phyloP scores from a whole-genome alignment of 345 rosid species.

The Camelina sativa region DNA sequence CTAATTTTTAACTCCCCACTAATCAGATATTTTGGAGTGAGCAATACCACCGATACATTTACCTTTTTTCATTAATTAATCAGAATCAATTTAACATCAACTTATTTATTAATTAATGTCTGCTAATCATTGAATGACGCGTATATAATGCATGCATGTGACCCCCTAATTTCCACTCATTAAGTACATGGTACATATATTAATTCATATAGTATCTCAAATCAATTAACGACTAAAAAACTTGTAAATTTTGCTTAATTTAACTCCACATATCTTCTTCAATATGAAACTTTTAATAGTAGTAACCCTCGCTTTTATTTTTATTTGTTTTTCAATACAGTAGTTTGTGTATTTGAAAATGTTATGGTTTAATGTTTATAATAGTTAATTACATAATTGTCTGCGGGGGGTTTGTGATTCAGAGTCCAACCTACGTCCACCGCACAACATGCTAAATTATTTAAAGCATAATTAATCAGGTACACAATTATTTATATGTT shows the following conservation, averaged over 20 bases:
- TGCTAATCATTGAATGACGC: slow-evolving; percentile 27
- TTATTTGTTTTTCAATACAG: background rate
- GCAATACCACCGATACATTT: background rate
- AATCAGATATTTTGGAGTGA: slow-evolving; percentile 5
- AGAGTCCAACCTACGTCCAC: slow-evolving; percentile 28
- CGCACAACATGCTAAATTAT: slow-evolving; percentile 36
- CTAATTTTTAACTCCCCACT: slow-evolving; percentile 26
- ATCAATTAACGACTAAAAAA: background rate
- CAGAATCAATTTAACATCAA: slow-evolving; percentile 10
- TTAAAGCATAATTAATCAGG: slow-evolving; percentile 39
- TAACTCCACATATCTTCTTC: background rate
- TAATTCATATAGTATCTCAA: background rate
- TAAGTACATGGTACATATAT: slow-evolving; percentile 18
- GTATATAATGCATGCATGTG: slow-evolving; percentile 39
- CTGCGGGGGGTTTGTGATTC: slow-evolving; percentile 13
- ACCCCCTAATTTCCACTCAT: slow-evolving; percentile 17
- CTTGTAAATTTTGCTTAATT: background rate
- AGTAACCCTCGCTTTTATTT: background rate
- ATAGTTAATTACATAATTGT: slow-evolving; percentile 2
- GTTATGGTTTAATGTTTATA: background rate
- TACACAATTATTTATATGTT: slow-evolving; percentile 25
- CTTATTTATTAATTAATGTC: background rate
- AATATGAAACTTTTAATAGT: background rate
- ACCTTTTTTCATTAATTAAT: background rate
- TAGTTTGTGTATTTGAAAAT: background rate